These are phyloP conservation scores for Poa pratensis DNA, from an alignment of 176 grass and related monocot species.

Conservation along the genomic window DNA sequence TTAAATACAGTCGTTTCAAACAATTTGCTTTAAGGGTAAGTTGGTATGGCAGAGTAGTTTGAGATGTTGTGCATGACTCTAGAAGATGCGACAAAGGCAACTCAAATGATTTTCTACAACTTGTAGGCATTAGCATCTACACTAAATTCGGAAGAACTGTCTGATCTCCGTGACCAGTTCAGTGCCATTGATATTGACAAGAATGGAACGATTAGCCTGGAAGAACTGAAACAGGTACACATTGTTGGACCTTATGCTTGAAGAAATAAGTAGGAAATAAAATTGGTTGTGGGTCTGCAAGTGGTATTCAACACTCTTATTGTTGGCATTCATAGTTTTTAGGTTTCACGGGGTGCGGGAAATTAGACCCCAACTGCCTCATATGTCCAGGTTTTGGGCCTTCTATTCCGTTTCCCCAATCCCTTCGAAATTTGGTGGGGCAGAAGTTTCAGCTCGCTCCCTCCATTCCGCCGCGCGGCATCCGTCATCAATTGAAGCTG, in stretches of 20 bases:
- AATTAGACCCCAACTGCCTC: too few species aligned
- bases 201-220: constrained; percentile 89
- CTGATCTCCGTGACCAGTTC: constrained; percentile 92
- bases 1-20: constrained; percentile 97
- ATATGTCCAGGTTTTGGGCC: too few species aligned
- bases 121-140: constrained; percentile 86
- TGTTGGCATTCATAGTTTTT: too few species aligned
- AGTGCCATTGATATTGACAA: constrained; percentile 91
- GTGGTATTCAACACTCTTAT: not conserved
- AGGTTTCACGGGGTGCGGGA: too few species aligned
- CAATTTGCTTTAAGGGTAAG: constrained; percentile 95
- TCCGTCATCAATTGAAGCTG: too few species aligned
- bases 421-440: too few species aligned
- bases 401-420: too few species aligned
- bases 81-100: not conserved
- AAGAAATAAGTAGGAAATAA: not conserved
- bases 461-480: too few species aligned
- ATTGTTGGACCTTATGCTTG: constrained; percentile 1
- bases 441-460: too few species aligned
- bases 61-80: constrained; percentile 23
- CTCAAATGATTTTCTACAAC: constrained; percentile 15
- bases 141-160: constrained; percentile 75
- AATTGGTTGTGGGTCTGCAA: not conserved
- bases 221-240: constrained; percentile 87
- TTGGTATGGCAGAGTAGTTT: not conserved